Base-by-base conservation (phyloP, 805 yeast genomes). In the Starmerella stigmatis region DNA sequence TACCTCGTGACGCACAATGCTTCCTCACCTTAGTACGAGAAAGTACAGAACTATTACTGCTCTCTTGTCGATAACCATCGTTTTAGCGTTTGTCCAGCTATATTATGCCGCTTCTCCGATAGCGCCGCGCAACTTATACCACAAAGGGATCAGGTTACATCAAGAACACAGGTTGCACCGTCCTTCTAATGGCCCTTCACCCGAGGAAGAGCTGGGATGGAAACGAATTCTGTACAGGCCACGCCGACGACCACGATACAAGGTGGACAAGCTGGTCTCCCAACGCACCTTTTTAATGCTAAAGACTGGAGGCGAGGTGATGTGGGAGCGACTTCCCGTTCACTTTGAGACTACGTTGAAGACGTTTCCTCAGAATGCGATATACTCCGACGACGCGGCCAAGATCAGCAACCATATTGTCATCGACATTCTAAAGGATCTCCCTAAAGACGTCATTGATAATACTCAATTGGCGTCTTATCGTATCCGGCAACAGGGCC, bases 361-460 rank as follows among this genome's bases (percentile, higher is more conserved):
- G 2, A 46, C 55, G 26, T 54, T 62, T 20, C 61, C 59, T 7
- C 47, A 62, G 36, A 60, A 57, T 43, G 62, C 52, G 15, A 29
- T 66, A 9, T 66, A 64, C 50, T 57, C 66, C 12, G 69, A 64
- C 48, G 47, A 54, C 6, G 58, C 59, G 3, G 63, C 58, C 13
- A 44, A 52, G 6, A 47, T 66, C 28, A 63, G 55, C 9, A 63
- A 65, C 16, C 44, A 54, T 33, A 60, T 55, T 16, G 61, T 66
- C 22, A 51, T 59, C 21, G 67, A 65, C 35, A 49, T 57, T 7
- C 50, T 66, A 3, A 49, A 54, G 38, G 34, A 57, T n/a, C 51
- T 57, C 7, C 29, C 50, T 12, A 45, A 49, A 12, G 44, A 50
- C 13, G 42, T 50, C 5, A 51, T 46, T 13, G 53, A 58, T 27